Base-by-base conservation (phyloP, 331 rosid genomes). In the Acacia concinna region DNA sequence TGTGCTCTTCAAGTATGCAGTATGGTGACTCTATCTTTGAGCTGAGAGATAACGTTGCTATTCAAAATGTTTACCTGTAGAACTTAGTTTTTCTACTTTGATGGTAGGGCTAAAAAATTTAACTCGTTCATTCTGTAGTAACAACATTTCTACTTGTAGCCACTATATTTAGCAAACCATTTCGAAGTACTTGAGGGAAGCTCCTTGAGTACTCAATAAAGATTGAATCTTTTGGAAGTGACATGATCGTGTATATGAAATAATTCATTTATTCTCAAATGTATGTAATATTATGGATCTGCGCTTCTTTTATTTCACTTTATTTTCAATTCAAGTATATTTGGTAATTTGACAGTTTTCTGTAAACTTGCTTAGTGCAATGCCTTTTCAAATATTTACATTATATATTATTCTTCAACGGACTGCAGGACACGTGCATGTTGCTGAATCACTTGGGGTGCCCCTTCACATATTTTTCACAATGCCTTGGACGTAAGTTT, bases 401-500 rank as follows among this genome's bases (percentile, higher is more conserved):
- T 69, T 69, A 72, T 84, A 66, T 80, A 11, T 35, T 80, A 11
- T 35, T 78, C 56, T 75, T 64, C 62, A 81, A 27, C 8, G 82
- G 76, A 34, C 81, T 87, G 89, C 89, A 95, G 99, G 99, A 67
- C 98, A 96, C 72, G 81, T 87, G 30, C 97, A 96, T 85, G 84
- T 96, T 85, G 98, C 98, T 52, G 99, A 96, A 87, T 91, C 98
- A 85, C 92, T 93, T 71, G 89, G 93, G 75, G 97, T 96, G 74
- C 99, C 99, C 68, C 88, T 96, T 77, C 98, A 93, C 84, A 93
- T 96, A 78, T 91, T 93, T 93, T 96, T 96, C 90, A 96, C 99
- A 68, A 96, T 96, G 99, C 99, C 99, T 64, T 96, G 99, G 99
- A 96, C 99, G 99, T 96, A 82, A 90, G 99, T 90, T 84, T 76